Conservation (phyloP, 129 eudicot genomes). For the Ambrosia artemisiifolia region DNA sequence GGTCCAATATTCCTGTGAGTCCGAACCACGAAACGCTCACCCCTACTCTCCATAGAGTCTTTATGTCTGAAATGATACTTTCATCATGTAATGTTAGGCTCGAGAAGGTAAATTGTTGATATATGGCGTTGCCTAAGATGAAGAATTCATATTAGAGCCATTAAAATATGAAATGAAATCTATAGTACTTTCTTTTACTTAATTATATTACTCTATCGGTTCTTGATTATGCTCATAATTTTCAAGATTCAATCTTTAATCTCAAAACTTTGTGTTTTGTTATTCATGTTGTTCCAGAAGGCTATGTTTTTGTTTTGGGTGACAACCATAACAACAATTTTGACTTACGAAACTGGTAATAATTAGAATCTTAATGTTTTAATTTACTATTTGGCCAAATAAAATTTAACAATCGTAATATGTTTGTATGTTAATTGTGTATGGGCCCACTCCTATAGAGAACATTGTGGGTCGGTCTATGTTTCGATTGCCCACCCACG, state of each 20-base stretch:
- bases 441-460: constrained; percentile 91
- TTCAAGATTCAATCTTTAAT: too few species aligned
- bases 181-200: constrained; percentile 43
- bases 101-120: constrained; percentile 65
- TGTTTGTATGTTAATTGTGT: constrained; percentile 11
- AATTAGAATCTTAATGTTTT: neutral
- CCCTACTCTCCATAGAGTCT: neutral
- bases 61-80: neutral
- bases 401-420: neutral
- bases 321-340: constrained; percentile 93
- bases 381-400: neutral
- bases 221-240: constrained; percentile 5
- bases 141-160: constrained; percentile 90
- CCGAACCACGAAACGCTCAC: too few species aligned
- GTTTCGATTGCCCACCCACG: constrained; percentile 93
- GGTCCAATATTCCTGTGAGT: too few species aligned
- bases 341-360: constrained; percentile 87
- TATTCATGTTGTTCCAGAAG: constrained; percentile 82
- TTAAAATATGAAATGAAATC: constrained; percentile 77
- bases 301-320: constrained; percentile 91
- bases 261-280: constrained; percentile 6
- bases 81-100: constrained; percentile 39
- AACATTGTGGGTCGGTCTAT: constrained; percentile 82
- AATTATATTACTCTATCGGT: neutral
- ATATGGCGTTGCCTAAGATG: constrained; percentile 71